Evolutionary conservation across 176 grass and related monocot genomes (phyloP).

Genomic region (Oryza meridionalis): DNA sequence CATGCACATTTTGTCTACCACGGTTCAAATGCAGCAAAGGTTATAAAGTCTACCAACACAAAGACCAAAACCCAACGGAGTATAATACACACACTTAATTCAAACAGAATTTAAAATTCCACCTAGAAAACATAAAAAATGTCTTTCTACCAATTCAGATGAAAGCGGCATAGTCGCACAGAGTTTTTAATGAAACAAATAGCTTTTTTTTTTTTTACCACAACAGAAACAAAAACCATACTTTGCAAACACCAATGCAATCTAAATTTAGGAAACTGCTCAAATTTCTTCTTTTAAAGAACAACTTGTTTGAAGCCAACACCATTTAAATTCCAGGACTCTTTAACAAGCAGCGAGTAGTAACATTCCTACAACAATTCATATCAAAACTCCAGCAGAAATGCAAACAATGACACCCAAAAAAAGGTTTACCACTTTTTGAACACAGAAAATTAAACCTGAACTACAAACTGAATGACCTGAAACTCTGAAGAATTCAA

Average conservation of each 20-base stretch:
- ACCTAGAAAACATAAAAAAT: background rate
- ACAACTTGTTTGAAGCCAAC: constrained; percentile 1
- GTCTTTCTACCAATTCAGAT: background rate
- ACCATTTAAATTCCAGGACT: background rate
- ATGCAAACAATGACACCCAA: background rate
- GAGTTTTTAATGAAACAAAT: background rate
- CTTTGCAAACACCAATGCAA: background rate
- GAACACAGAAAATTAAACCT: background rate
- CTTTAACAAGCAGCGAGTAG: background rate
- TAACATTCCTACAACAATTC: constrained; percentile 7
- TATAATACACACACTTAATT: constrained; percentile 13
- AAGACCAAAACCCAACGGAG: background rate
- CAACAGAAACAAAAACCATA: background rate
- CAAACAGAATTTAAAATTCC: constrained; percentile 1
- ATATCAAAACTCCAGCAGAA: background rate
- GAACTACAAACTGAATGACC: background rate
- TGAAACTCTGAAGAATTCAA: background rate
- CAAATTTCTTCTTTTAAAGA: background rate
- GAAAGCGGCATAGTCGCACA: constrained; percentile 2
- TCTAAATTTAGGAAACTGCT: background rate
- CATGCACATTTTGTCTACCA: constrained; percentile 20
- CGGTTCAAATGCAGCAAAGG: constrained; percentile 27
- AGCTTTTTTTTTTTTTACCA: background rate
- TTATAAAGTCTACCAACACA: background rate
- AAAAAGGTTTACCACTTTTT: background rate